Conservation (phyloP, 257 asterid species). For the Primulina eburnea region DNA sequence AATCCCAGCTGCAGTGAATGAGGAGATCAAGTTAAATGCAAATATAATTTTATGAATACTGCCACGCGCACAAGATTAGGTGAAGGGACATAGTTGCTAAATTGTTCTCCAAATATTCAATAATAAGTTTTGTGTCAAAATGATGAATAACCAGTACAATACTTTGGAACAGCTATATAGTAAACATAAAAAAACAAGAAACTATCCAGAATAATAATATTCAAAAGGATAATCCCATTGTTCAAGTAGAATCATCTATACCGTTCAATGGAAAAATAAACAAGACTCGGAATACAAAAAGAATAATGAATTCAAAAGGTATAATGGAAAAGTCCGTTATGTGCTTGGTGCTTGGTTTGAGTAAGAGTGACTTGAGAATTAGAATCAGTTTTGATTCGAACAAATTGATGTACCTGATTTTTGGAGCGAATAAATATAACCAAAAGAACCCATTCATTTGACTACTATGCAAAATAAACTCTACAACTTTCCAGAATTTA, state of each 20-base stretch:
- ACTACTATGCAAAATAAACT: neutral
- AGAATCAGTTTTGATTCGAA: neutral
- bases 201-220: neutral
- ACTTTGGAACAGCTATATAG: no score
- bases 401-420: neutral
- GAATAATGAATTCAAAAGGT: neutral
- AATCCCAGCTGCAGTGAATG: constrained; percentile 64
- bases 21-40: constrained; percentile 8
- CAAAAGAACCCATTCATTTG: neutral
- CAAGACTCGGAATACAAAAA: neutral
- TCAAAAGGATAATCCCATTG: neutral
- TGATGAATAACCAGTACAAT: neutral
- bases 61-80: constrained; percentile 1
- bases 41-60: neutral
- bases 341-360: neutral
- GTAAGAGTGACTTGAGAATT: neutral
- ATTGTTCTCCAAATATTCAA: neutral
- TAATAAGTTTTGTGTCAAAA: neutral
- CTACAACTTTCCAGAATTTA: neutral
- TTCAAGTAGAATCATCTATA: neutral
- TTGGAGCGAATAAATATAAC: neutral
- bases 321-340: neutral
- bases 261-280: neutral
- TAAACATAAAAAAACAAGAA: neutral
- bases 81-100: neutral